A percentile compares a stretch with the other conserved stretches of the same genome.
phyloP scores from a whole-genome alignment of 768 basidiomycete genomes.

The Sistotremastrum niveocremeum region DNA sequence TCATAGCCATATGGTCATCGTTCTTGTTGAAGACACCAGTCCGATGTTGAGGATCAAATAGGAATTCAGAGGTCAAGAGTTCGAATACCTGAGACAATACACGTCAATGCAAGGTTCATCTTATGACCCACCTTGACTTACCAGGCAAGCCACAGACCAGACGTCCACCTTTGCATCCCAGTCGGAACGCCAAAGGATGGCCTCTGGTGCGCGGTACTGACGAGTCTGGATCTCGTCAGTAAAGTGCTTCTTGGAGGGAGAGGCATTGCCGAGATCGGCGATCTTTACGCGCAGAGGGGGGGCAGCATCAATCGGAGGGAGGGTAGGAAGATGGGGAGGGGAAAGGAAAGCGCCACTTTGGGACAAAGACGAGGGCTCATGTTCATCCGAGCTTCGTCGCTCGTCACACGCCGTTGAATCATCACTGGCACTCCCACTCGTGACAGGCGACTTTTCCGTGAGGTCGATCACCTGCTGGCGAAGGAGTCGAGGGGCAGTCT shows the following conservation, averaged over 20 bases:
- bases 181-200: slow-evolving; percentile 73
- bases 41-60: slow-evolving; percentile 82
- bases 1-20: slow-evolving; percentile 93
- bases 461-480: background rate
- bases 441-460: too few species aligned
- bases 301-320: slow-evolving; percentile 2
- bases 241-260: slow-evolving; percentile 79
- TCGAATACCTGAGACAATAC: slow-evolving; percentile 51
- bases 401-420: too few species aligned
- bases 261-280: slow-evolving; percentile 89
- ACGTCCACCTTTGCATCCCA: slow-evolving; percentile 83
- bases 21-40: slow-evolving; percentile 78
- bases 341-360: background rate
- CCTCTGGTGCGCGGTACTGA: slow-evolving; percentile 91
- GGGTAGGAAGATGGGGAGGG: slow-evolving; percentile 5
- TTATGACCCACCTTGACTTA: slow-evolving; percentile 20
- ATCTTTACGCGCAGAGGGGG: slow-evolving; percentile 77
- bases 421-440: too few species aligned
- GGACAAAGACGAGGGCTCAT: too few species aligned
- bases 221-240: slow-evolving; percentile 96
- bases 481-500: slow-evolving; percentile 38
- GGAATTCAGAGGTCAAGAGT: slow-evolving; percentile 78
- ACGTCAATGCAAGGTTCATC: background rate
- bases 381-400: too few species aligned
- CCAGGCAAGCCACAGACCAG: slow-evolving; percentile 85